phyloP scores from a whole-genome alignment of 1,284 basidiomycete species.

The Vanrija sp. region DNA sequence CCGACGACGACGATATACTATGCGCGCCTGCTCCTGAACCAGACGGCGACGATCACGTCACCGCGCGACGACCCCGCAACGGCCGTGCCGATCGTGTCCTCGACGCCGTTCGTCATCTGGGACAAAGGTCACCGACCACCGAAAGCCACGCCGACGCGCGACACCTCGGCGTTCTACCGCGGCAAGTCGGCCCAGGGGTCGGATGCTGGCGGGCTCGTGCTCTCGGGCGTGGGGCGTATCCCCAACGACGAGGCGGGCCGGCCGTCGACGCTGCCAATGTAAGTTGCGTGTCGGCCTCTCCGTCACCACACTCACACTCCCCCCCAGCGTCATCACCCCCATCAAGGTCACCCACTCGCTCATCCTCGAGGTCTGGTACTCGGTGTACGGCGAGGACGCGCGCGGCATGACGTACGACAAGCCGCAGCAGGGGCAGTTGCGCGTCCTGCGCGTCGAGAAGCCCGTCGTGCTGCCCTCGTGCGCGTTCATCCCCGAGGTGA shows the following conservation, averaged over 20 bases:
- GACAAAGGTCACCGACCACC: conserved; percentile 17
- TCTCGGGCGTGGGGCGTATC: conserved; percentile 26
- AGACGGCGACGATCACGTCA: conserved; percentile 30
- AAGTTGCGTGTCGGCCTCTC: not conserved
- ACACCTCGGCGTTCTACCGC: conserved; percentile 26
- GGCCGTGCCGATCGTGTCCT: conserved; percentile 5
- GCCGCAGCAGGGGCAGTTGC: conserved; percentile 27
- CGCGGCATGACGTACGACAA: conserved; percentile 25
- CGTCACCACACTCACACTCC: not conserved
- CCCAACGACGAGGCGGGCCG: conserved; percentile 35
- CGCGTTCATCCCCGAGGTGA: conserved; percentile 16
- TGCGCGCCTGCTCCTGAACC: conserved; percentile 29
- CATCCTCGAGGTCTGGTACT: conserved; percentile 45
- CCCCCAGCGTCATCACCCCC: conserved; percentile 34
- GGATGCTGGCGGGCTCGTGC: conserved; percentile 9
- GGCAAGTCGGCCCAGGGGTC: conserved; percentile 15
- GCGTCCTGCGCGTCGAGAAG: conserved; percentile 39
- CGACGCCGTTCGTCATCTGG: conserved; percentile 12
- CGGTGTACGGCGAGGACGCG: conserved; percentile 36
- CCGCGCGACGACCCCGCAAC: conserved; percentile 25
- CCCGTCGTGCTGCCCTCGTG: conserved; percentile 38
- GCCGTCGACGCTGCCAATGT: conserved; percentile 31
- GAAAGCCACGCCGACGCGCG: conserved; percentile 14
- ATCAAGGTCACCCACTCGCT: conserved; percentile 43
- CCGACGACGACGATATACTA: conserved; percentile 31